phyloP scores from a whole-genome alignment of 2,329 filamentous ascomycete species.

The Penicillium digitatum region DNA sequence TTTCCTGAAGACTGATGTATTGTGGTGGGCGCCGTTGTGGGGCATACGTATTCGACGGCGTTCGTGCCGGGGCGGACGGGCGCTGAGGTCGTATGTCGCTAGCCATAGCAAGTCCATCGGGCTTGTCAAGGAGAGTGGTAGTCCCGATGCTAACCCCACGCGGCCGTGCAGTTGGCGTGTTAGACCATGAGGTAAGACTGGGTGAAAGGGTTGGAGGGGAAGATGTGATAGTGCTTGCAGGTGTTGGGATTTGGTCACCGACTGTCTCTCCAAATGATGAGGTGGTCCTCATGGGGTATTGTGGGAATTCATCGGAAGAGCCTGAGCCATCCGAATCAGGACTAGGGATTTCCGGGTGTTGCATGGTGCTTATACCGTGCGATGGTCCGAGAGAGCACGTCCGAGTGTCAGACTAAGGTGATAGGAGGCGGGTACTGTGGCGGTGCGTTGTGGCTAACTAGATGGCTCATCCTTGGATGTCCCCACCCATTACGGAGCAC shows the following conservation, averaged over 20 bases:
- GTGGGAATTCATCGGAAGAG: constrained; percentile 41
- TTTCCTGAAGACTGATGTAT: constrained; percentile 45
- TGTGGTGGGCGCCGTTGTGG: constrained; percentile 54
- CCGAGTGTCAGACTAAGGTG: constrained; percentile 10
- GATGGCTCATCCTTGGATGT: neutral
- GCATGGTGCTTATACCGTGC: constrained; percentile 35
- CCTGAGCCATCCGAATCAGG: constrained; percentile 42
- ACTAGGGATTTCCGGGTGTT: constrained; percentile 40
- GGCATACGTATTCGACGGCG: constrained; percentile 76
- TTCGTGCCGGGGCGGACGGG: constrained; percentile 65
- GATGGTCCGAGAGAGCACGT: constrained; percentile 13
- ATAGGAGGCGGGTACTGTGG: constrained; percentile 26
- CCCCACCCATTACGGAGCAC: constrained; percentile 1
- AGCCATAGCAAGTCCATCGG: constrained; percentile 29
- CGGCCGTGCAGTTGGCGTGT: constrained; percentile 36
- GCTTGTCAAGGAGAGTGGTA: constrained; percentile 42
- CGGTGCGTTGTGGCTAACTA: constrained; percentile 9
- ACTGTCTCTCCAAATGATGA: constrained; percentile 33
- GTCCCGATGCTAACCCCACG: constrained; percentile 44
- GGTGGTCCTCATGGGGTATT: constrained; percentile 30
- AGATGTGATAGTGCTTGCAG: constrained; percentile 32
- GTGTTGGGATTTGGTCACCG: constrained; percentile 30
- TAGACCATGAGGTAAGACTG: constrained; percentile 35
- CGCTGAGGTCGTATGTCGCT: constrained; percentile 55
- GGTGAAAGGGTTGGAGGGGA: constrained; percentile 31